Conservation (phyloP, 148 eudicot genomes). For the Rhododendron williamsianum region DNA sequence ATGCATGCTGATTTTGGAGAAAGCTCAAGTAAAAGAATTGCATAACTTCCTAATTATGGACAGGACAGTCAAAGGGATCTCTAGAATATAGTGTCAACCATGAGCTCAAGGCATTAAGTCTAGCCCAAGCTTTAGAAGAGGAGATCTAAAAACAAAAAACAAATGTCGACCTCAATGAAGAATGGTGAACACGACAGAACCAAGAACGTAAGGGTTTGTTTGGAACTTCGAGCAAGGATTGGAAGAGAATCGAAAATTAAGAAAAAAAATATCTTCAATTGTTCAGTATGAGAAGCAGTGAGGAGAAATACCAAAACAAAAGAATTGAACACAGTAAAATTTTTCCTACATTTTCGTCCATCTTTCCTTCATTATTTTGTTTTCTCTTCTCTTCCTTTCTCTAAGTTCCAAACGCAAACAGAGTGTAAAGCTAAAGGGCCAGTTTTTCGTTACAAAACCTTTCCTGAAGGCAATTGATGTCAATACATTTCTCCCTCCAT, state of each 20-base stretch:
- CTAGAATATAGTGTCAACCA: background rate
- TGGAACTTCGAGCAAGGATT: background rate
- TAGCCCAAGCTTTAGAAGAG: background rate
- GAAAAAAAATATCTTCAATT: background rate
- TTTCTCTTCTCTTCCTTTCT: background rate
- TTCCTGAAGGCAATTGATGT: constrained; percentile 1
- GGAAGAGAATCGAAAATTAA: background rate
- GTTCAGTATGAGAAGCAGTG: background rate
- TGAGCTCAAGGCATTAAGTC: background rate
- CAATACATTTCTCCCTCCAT: background rate
- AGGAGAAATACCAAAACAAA: background rate
- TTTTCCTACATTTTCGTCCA: background rate
- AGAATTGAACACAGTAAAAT: background rate
- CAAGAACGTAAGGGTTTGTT: background rate
- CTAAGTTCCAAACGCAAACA: background rate
- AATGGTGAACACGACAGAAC: background rate
- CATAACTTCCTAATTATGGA: background rate
- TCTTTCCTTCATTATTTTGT: background rate
- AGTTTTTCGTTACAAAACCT: background rate
- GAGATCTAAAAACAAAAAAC: background rate
- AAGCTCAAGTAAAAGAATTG: background rate
- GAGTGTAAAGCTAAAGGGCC: background rate
- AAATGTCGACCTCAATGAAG: background rate
- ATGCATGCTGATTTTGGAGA: background rate
- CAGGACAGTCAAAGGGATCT: background rate